Evolutionary conservation across 176 grass and related monocot species (phyloP).

Genomic region (Carex cristatella): DNA sequence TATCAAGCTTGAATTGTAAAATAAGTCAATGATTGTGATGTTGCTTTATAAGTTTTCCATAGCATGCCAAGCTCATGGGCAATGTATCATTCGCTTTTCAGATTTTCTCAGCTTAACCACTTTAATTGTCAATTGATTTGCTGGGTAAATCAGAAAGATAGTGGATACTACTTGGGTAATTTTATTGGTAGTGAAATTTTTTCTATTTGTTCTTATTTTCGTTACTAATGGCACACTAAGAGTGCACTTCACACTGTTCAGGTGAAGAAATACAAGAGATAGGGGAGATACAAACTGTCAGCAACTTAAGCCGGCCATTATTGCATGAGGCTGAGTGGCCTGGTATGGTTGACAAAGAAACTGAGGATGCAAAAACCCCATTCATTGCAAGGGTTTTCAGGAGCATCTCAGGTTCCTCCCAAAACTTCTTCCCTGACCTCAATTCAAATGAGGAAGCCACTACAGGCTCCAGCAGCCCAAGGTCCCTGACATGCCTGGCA

Average conservation of each 20-base stretch:
- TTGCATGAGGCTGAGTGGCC: slow-evolving; percentile 97
- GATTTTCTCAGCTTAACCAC: background rate
- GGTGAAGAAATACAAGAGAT: slow-evolving; percentile 37
- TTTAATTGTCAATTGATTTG: background rate
- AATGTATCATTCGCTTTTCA: background rate
- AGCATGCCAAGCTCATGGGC: background rate
- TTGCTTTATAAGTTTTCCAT: background rate
- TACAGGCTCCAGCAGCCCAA: slow-evolving; percentile 66
- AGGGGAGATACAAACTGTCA: slow-evolving; percentile 20
- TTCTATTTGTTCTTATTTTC: background rate
- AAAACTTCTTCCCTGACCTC: slow-evolving; percentile 66
- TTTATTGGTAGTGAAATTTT: background rate
- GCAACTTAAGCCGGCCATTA: slow-evolving; percentile 65
- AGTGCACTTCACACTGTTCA: background rate
- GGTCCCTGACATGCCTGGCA: slow-evolving; percentile 68
- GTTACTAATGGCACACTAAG: background rate
- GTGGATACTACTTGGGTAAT: background rate
- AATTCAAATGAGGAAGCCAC: slow-evolving; percentile 58
- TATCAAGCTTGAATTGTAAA: background rate
- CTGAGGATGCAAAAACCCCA: slow-evolving; percentile 66
- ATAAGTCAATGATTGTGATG: background rate
- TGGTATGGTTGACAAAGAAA: slow-evolving; percentile 85
- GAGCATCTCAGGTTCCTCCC: slow-evolving; percentile 84
- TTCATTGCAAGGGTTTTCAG: slow-evolving; percentile 89
- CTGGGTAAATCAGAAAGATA: background rate